Base-by-base conservation (phyloP, 176 grass and related monocot genomes). In the Dactylis glomerata region DNA sequence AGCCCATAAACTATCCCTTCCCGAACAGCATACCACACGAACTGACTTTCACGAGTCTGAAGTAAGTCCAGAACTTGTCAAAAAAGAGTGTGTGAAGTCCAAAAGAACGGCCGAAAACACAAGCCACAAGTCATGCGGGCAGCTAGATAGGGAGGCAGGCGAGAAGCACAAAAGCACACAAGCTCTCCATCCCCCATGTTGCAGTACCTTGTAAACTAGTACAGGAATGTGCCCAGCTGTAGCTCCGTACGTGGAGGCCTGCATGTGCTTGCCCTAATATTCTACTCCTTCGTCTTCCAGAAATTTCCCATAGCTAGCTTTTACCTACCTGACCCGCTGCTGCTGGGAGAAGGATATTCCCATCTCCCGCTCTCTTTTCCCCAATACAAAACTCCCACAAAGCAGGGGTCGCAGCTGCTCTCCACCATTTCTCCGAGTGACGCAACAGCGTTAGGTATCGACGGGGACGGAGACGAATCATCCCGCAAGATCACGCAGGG, bases 371-470 rank as follows among this genome's bases (percentile, higher is more conserved):
- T 15, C 34, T 5, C 3, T 3, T 4, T 70, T 72, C 1, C 22
- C 50, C 24, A 27, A 5, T 31, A 82, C 24, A 72, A 82, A 72
- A 42, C 49, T 20, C 49, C 49, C 11, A n/a, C 23, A 1, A 20
- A 52, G 32, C 45, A 16, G 44, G 65, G n/a, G 55, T 26, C 58
- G 23, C 68, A 45, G 68, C 68, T 9, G 41, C n/a, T 19, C 70
- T 47, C 70, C 24, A 9, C n/a, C n/a, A n/a, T n/a, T n/a, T n/a
- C n/a, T n/a, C n/a, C n/a, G n/a, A 11, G 24, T 49, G 70, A 73
- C 70, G 70, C 70, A 73, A 68, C n/a, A n/a, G n/a, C 82, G 74
- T 55, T 85, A 76, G 82, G 87, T 56, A 55, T 3, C 44, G 76
- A 88, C 62, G 28, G 68, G 46, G 74, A 88, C 86, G 3, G 8